Percentiles rank a stretch among this genome's conserved stretches.
phyloP scores from a whole-genome alignment of 2,329 filamentous ascomycete species.

The Cercospora sp. region DNA sequence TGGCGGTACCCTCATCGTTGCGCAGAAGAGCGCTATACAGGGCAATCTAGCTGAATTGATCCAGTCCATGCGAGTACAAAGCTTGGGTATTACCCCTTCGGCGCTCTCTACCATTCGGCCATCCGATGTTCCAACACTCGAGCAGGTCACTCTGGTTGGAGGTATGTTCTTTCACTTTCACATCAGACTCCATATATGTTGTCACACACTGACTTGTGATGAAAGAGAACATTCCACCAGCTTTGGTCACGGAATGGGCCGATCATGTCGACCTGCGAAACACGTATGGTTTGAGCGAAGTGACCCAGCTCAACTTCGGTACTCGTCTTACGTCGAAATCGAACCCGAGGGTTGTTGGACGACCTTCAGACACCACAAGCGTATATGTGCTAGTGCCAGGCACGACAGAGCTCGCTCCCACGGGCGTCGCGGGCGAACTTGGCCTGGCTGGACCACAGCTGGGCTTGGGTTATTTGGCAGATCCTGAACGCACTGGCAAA shows the following conservation, averaged over 20 bases:
- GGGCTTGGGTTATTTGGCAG: conserved; percentile 15
- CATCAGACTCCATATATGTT: not conserved
- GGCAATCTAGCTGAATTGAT: not conserved
- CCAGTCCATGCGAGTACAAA: not conserved
- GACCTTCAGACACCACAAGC: not conserved
- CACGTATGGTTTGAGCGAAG: not conserved
- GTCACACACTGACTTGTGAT: not conserved
- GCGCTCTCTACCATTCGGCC: not conserved
- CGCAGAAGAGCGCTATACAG: not conserved
- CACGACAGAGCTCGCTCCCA: not conserved
- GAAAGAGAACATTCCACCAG: not conserved
- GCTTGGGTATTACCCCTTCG: conserved; percentile 5
- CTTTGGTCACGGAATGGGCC: not conserved
- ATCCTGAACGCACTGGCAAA: not conserved
- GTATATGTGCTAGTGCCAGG: not conserved
- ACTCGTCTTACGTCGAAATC: not conserved
- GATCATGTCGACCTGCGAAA: not conserved
- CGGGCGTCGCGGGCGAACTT: conserved; percentile 3
- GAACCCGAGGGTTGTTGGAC: not conserved
- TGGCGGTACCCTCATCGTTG: conserved; percentile 1
- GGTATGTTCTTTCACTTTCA: not conserved
- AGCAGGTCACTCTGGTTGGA: conserved; percentile 1
- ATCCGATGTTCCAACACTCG: not conserved
- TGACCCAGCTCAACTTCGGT: not conserved
- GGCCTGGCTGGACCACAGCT: conserved; percentile 12